phyloP scores from a whole-genome alignment of 129 eudicot genomes.

The Pulicaria dysenterica region DNA sequence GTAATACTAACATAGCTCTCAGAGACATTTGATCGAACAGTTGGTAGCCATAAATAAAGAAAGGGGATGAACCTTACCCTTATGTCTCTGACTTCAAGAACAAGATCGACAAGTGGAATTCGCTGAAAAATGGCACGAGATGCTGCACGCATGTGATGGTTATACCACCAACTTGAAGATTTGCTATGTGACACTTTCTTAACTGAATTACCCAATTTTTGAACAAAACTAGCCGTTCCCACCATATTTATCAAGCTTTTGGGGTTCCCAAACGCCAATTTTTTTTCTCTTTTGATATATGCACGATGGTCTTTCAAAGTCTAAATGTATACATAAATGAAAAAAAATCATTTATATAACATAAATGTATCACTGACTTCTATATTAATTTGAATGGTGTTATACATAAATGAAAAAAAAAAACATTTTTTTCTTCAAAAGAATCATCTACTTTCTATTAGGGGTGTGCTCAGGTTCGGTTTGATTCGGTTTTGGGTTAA shows the following conservation, averaged over 20 bases:
- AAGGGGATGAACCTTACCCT: slow-evolving; percentile 45
- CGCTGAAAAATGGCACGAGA: slow-evolving; percentile 66
- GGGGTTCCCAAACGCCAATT: too few species aligned
- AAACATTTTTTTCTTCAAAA: too few species aligned
- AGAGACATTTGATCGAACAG: slow-evolving; percentile 61
- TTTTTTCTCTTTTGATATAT: too few species aligned
- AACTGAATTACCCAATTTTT: slow-evolving; percentile 53
- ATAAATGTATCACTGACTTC: too few species aligned
- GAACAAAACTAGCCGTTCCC: slow-evolving; percentile 39
- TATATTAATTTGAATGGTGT: too few species aligned
- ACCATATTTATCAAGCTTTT: slow-evolving; percentile 36
- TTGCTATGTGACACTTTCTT: slow-evolving; percentile 47
- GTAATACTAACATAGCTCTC: slow-evolving; percentile 4
- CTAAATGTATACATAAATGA: too few species aligned
- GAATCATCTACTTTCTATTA: too few species aligned
- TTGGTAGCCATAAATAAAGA: neutral
- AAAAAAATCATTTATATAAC: too few species aligned
- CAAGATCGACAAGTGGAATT: slow-evolving; percentile 70
- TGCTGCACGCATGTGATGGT: slow-evolving; percentile 94
- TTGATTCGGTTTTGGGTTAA: too few species aligned
- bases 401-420: too few species aligned
- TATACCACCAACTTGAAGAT: slow-evolving; percentile 89
- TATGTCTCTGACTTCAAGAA: slow-evolving; percentile 83
- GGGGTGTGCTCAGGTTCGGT: too few species aligned
- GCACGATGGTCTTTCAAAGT: too few species aligned